A percentile compares a stretch with the other conserved stretches of the same genome.
These are phyloP conservation scores for Nakaseomyces delphensis DNA, from an alignment of 1,139 yeast species.

Conservation along the genomic window DNA sequence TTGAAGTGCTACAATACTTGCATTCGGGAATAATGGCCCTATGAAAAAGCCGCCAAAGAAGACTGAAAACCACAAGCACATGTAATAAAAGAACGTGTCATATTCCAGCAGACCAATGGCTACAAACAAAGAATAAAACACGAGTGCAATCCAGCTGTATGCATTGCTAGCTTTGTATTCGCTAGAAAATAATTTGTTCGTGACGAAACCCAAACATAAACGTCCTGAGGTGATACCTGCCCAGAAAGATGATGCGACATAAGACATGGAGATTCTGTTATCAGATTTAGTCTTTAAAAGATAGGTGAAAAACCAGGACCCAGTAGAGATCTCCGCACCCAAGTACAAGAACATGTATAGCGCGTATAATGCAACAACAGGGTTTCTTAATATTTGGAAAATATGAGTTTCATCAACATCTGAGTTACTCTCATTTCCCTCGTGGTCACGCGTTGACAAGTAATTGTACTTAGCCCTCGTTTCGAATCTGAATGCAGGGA, in stretches of 20 bases:
- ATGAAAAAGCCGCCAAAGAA: constrained; percentile 56
- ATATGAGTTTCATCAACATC: constrained; percentile 20
- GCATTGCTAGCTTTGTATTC: constrained; percentile 41
- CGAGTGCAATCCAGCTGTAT: constrained; percentile 29
- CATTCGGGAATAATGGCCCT: constrained; percentile 78
- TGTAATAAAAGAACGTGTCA: constrained; percentile 24
- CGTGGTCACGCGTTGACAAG: constrained; percentile 21
- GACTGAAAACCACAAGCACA: constrained; percentile 30
- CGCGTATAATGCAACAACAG: constrained; percentile 42
- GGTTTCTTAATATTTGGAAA: constrained; percentile 36
- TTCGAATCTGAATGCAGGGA: constrained; percentile 42
- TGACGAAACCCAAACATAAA: constrained; percentile 49
- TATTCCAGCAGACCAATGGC: constrained; percentile 18
- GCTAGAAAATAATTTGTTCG: constrained; percentile 45
- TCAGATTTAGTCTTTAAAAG: constrained; percentile 42
- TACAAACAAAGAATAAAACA: constrained; percentile 21
- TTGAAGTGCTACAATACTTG: constrained; percentile 55
- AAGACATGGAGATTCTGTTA: constrained; percentile 43
- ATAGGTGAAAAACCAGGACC: constrained; percentile 59
- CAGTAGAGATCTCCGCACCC: constrained; percentile 64
- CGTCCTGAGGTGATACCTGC: constrained; percentile 57
- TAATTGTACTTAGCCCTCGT: constrained; percentile 48
- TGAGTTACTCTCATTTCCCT: constrained; percentile 19
- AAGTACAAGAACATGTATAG: constrained; percentile 48
- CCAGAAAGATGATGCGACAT: constrained; percentile 60